Conservation (phyloP, 352 stramenopile species). For the Globisporangium ultimum region DNA sequence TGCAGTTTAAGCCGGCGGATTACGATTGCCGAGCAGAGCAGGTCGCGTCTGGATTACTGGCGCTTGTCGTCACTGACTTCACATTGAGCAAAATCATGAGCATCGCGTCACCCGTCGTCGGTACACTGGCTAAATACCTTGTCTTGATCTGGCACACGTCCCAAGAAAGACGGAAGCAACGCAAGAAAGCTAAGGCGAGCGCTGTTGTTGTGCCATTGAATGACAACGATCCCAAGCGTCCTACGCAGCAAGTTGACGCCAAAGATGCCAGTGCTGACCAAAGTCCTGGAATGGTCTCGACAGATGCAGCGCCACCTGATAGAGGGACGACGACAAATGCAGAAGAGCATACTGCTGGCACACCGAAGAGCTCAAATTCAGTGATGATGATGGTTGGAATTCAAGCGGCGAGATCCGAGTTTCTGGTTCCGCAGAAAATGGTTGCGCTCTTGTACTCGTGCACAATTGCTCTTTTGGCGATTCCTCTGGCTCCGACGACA, state of each 20-base stretch:
- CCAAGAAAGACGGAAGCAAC: constrained; percentile 19
- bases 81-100: constrained; percentile 55
- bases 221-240: background rate
- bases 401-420: constrained; percentile 46
- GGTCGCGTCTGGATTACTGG: constrained; percentile 57
- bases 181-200: constrained; percentile 9
- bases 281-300: too few species aligned
- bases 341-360: too few species aligned
- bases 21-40: constrained; percentile 63
- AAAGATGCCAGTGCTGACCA: too few species aligned
- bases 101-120: constrained; percentile 26
- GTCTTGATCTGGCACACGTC: constrained; percentile 12
- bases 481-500: constrained; percentile 59
- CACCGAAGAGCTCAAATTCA: too few species aligned
- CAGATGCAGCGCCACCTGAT: background rate
- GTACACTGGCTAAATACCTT: constrained; percentile 18
- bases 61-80: constrained; percentile 77
- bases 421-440: constrained; percentile 81
- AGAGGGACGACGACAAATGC: background rate
- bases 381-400: too few species aligned
- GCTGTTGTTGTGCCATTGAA: constrained; percentile 22
- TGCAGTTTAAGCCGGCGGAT: constrained; percentile 48
- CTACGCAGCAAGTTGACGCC: too few species aligned
- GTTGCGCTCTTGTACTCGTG: constrained; percentile 77
- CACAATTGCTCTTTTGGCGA: constrained; percentile 66